Evolutionary conservation across 1,139 yeast species (phyloP).

Genomic region (Blastobotrys proliferans): DNA sequence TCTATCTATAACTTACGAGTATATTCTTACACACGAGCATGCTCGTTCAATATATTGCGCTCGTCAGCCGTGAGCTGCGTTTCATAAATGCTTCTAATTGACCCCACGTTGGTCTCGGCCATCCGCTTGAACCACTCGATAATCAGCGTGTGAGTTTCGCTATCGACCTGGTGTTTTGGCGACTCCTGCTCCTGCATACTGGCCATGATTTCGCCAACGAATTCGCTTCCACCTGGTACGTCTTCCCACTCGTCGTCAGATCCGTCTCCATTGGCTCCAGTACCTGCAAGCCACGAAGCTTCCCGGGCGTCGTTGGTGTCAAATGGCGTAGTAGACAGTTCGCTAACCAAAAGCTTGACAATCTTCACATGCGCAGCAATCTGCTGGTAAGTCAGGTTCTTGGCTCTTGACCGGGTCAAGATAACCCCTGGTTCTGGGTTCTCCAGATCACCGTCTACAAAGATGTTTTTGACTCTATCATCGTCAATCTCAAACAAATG

Average conservation of each 20-base stretch:
- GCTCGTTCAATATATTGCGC: constrained; percentile 41
- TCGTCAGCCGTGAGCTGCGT: constrained; percentile 50
- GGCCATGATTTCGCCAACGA: neutral
- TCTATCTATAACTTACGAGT: neutral
- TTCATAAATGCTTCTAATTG: constrained; percentile 53
- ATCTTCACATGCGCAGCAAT: constrained; percentile 71
- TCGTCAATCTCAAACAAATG: constrained; percentile 60
- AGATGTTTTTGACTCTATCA: constrained; percentile 45
- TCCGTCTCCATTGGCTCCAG: constrained; percentile 29
- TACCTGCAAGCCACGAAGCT: constrained; percentile 16
- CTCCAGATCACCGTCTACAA: constrained; percentile 74
- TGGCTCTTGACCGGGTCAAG: constrained; percentile 80
- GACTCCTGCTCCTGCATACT: neutral
- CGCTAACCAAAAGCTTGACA: constrained; percentile 63
- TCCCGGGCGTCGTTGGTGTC: constrained; percentile 31
- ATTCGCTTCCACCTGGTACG: constrained; percentile 41
- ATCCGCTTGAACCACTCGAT: constrained; percentile 62
- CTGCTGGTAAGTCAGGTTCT: constrained; percentile 50
- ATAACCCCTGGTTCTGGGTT: constrained; percentile 61
- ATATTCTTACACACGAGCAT: constrained; percentile 3
- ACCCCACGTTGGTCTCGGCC: constrained; percentile 49
- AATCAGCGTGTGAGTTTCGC: constrained; percentile 41
- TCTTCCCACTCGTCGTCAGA: constrained; percentile 74
- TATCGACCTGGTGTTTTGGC: constrained; percentile 21
- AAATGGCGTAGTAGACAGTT: constrained; percentile 46